Base-by-base conservation (phyloP, 257 asterid species). In the Solanum pennellii region DNA sequence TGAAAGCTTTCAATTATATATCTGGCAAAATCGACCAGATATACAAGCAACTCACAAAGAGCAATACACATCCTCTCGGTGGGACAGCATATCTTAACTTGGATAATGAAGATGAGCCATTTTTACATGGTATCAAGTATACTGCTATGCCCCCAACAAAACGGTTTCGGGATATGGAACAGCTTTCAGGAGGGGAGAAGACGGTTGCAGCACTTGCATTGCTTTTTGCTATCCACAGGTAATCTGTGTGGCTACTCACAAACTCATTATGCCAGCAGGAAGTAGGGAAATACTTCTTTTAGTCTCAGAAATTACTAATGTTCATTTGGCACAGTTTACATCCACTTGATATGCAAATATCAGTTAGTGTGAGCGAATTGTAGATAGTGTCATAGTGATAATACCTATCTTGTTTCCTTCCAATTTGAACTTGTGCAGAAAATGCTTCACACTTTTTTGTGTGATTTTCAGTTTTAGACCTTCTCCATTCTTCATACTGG, bases 91-190 rank as follows among this genome's bases (percentile, higher is more conserved):
- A 94, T 91, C 93, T 97, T 89, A 93, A 95, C 92, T 92, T 97
- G 93, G 98, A 97, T 87, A 96, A 96, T 89, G 98, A 95, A 42
- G 99, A 97, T 68, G 99, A 97, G 83, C 99, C 99, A 69, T 97
- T 94, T 88, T 93, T 97, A 41, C 95, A 95, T 59, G 99, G 99
- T 86, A 94, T 96, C 87, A 96, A 97, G 90, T 97, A 92, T 89
- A 97, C 97, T 83, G 98, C 98, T 88, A 97, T 97, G 99, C 99
- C 99, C 73, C 99, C 99, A 82, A 95, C 99, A 11, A 97, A 97
- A 92, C 91, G 99, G 21, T 74, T 74, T 37, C 82, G 82, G 52
- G 82, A 74, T 39, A 74, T 74, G 98, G 91, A 97, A 27, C 99
- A 94, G 86, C 95, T 97, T 56, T 97, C 99, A 18, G 99, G 99